Conservation (phyloP, 2,329 filamentous ascomycete species). For the Elsinoe perseae region DNA sequence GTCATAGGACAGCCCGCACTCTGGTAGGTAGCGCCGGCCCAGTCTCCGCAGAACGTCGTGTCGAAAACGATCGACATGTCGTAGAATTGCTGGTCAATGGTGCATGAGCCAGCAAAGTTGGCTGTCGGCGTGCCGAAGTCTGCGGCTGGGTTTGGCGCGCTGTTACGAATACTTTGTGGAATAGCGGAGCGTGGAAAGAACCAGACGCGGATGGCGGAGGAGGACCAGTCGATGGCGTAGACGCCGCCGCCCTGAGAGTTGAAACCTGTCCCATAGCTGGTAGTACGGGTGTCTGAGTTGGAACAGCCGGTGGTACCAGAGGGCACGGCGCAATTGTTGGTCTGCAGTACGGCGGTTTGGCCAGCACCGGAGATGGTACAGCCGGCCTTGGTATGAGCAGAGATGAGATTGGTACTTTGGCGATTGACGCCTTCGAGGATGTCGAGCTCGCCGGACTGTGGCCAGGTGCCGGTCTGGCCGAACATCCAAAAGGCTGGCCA, state of each 20-base stretch:
- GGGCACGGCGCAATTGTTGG: constrained; percentile 44
- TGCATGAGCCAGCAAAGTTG: constrained; percentile 39
- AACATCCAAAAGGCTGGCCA: constrained; percentile 40
- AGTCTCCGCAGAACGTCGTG: constrained; percentile 35
- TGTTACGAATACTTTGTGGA: constrained; percentile 51
- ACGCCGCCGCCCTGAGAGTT: constrained; percentile 40
- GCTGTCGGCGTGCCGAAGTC: constrained; percentile 55
- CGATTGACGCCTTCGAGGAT: constrained; percentile 42
- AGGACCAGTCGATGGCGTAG: constrained; percentile 57
- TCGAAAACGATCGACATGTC: constrained; percentile 56
- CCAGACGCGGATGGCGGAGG: constrained; percentile 63
- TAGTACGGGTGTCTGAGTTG: constrained; percentile 18
- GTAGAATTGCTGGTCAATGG: constrained; percentile 30
- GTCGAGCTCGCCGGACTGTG: constrained; percentile 39
- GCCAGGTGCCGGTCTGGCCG: constrained; percentile 29
- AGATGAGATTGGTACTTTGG: constrained; percentile 29
- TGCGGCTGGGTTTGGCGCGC: constrained; percentile 42
- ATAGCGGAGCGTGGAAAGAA: constrained; percentile 64
- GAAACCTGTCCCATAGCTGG: constrained; percentile 40
- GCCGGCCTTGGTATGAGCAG: constrained; percentile 24
- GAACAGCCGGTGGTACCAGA: constrained; percentile 36
- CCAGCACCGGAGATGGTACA: constrained; percentile 33
- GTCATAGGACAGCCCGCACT: constrained; percentile 17
- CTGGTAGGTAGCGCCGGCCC: constrained; percentile 20
- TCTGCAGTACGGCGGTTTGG: constrained; percentile 41